These are phyloP conservation scores for Colletotrichum camelliae DNA, from an alignment of 2,329 filamentous ascomycete species.

Conservation along the genomic window DNA sequence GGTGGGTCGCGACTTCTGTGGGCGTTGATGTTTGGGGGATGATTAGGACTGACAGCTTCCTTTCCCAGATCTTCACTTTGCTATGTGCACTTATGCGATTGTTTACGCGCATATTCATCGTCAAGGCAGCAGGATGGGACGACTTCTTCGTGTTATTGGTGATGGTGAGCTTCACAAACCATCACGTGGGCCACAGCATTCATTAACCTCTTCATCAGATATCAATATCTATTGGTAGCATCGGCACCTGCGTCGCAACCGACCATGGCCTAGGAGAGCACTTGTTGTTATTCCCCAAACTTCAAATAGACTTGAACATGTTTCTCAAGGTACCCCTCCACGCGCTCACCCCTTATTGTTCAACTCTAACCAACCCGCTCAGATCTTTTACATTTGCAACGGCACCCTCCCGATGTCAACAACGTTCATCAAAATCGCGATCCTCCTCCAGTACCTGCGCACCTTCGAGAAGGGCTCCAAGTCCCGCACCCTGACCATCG, in stretches of 20 bases:
- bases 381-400: slow-evolving; percentile 25
- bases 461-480: slow-evolving; percentile 20
- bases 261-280: slow-evolving; percentile 5
- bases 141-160: slow-evolving; percentile 22
- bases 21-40: background rate
- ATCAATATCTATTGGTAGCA: background rate
- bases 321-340: slow-evolving; percentile 7
- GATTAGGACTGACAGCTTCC: background rate
- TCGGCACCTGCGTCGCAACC: background rate
- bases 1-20: background rate
- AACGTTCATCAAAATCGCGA: slow-evolving; percentile 24
- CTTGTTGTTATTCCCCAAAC: background rate
- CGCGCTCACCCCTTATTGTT: rapidly evolving
- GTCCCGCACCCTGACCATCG: slow-evolving; percentile 19
- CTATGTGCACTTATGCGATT: slow-evolving; percentile 14
- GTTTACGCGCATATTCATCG: slow-evolving; percentile 14
- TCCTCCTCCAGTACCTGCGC: slow-evolving; percentile 25
- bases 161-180: background rate
- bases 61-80: background rate
- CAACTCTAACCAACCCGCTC: background rate
- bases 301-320: background rate
- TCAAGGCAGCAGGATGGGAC: slow-evolving; percentile 19
- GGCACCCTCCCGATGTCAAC: slow-evolving; percentile 22
- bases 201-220: background rate
- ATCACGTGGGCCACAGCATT: background rate